Percentiles rank a stretch among this genome's conserved stretches.
These are phyloP conservation scores for Epichloe glyceriae DNA, from an alignment of 2,329 filamentous ascomycete genomes.

Conservation along the genomic window DNA sequence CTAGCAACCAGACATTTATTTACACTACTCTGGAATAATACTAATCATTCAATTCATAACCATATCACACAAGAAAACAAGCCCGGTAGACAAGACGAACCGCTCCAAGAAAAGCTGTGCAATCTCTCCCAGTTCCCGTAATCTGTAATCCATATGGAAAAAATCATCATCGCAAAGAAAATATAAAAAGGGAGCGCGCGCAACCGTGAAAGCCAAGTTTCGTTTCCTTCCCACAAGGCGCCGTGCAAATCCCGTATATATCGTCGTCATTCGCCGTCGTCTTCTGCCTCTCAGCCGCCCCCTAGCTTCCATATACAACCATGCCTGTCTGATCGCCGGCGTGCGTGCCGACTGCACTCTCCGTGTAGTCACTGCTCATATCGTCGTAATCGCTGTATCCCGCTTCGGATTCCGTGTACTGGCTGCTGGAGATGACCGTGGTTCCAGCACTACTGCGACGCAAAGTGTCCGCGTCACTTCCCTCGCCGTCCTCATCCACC, in stretches of 20 bases:
- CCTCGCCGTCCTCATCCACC: constrained; percentile 9
- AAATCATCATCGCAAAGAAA: neutral
- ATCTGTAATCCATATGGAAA: neutral
- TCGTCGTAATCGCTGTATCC: constrained; percentile 28
- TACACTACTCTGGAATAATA: neutral
- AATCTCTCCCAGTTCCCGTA: neutral
- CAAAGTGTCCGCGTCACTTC: constrained; percentile 39
- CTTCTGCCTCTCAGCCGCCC: neutral
- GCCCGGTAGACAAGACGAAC: neutral
- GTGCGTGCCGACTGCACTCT: constrained; percentile 21
- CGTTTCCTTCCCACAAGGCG: neutral
- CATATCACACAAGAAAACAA: neutral
- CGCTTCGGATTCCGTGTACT: constrained; percentile 23
- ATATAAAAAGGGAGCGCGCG: neutral
- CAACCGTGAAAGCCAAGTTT: neutral
- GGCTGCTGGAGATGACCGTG: constrained; percentile 31
- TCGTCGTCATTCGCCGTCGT: neutral
- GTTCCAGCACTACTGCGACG: constrained; percentile 35
- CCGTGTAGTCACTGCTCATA: constrained; percentile 35
- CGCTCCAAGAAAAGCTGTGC: neutral
- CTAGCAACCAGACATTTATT: neutral
- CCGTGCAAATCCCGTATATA: neutral
- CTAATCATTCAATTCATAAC: neutral
- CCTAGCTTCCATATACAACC: constrained; percentile 18
- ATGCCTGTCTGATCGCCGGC: constrained; percentile 19